phyloP scores from a whole-genome alignment of 441 rosid genomes.

The Flueggea neowawraea region DNA sequence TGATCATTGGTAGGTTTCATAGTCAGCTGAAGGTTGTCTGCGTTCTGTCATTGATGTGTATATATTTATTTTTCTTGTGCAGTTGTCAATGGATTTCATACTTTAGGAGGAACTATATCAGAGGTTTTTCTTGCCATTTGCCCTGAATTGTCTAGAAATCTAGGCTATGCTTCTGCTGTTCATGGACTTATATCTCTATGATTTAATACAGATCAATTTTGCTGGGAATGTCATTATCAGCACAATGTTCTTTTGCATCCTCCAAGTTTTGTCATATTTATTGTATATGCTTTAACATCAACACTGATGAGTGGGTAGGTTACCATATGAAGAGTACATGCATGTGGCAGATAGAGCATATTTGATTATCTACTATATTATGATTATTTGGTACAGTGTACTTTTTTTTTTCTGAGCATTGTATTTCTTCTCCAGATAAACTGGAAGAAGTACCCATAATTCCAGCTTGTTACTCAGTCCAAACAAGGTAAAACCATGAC shows the following conservation, averaged over 20 bases:
- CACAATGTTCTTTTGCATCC: constrained; percentile 44
- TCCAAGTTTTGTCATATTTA: constrained; percentile 52
- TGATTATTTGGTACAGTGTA: too few relatives aligned
- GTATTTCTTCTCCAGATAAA: constrained; percentile 35
- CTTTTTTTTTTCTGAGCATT: background rate
- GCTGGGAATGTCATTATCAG: constrained; percentile 31
- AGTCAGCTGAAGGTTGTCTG: background rate
- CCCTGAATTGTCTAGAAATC: too few relatives aligned
- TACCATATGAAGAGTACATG: background rate
- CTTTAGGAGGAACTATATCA: constrained; percentile 10
- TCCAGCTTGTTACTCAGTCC: constrained; percentile 28
- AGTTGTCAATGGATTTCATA: constrained; percentile 23
- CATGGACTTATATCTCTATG: background rate
- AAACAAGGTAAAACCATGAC: constrained; percentile 31
- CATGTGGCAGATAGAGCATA: background rate
- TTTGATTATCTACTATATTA: background rate
- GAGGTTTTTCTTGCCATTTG: constrained; percentile 18
- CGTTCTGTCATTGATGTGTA: too few relatives aligned
- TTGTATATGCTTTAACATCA: constrained; percentile 55
- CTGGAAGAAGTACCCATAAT: constrained; percentile 62
- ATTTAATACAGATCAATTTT: constrained; percentile 23
- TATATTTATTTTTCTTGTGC: constrained; percentile 4
- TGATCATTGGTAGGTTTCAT: background rate
- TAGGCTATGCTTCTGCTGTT: background rate
- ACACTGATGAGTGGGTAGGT: constrained; percentile 72